These are phyloP conservation scores for Ophiostoma sp. DNA, from an alignment of 2,329 filamentous ascomycete genomes.

Conservation along the genomic window DNA sequence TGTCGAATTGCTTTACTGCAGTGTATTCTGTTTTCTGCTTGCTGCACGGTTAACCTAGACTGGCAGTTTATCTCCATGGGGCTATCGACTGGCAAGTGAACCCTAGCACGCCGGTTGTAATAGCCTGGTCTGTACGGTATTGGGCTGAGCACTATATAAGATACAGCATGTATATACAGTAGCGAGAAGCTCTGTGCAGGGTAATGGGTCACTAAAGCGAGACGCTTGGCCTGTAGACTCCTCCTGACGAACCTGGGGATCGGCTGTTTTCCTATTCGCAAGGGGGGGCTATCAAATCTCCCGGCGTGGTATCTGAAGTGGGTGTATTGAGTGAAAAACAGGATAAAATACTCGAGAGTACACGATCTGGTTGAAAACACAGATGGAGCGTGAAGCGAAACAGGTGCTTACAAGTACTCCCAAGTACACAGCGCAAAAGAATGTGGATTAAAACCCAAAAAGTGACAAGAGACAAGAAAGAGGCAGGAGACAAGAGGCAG, in stretches of 20 bases:
- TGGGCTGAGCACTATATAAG: neutral
- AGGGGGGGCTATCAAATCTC: conserved; percentile 23
- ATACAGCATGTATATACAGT: neutral
- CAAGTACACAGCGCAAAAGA: neutral
- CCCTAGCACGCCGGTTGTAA: neutral
- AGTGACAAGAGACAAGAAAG: neutral
- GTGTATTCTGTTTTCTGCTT: too few relatives aligned
- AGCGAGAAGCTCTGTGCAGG: neutral
- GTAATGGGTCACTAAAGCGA: neutral
- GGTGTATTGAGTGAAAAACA: neutral
- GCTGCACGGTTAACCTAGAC: neutral
- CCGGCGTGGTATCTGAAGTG: conserved; percentile 24
- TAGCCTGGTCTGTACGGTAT: neutral
- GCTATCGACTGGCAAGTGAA: neutral
- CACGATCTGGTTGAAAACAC: neutral
- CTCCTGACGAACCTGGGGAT: conserved; percentile 24
- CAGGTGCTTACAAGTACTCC: neutral
- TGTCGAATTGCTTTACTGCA: too few relatives aligned
- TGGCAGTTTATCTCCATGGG: conserved; percentile 9
- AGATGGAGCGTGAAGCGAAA: neutral
- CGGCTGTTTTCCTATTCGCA: conserved; percentile 26
- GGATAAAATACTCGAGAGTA: neutral
- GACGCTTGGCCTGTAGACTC: neutral
- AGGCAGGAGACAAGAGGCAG: too few relatives aligned
- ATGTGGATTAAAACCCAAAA: neutral